Base-by-base conservation (phyloP, 2,329 filamentous ascomycete genomes). In the Myriosclerotinia duriaeana region DNA sequence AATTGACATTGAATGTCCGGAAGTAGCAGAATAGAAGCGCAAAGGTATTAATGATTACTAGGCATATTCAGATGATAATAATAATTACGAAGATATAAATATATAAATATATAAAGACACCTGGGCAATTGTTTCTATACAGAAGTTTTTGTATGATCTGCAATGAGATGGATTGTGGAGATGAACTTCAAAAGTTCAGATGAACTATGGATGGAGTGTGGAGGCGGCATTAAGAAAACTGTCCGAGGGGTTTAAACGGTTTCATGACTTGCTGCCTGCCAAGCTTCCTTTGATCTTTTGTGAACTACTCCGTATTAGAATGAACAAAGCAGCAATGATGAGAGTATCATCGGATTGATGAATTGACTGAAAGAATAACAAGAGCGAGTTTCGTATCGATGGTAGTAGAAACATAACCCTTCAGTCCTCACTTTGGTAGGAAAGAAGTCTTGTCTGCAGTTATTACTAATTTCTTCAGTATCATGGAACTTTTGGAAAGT, bases 241-340 rank as follows among this genome's bases (percentile, higher is more conserved):
- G 44, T 48, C 56, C 44, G 44, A 38, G 44, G 44, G 12, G 38
- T 50, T 22, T 22, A 2, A n/a, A 38, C 44, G 44, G 12, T 15
- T 50, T 60, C 30, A 38, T 38, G 30, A 17, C 20, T 60, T 5
- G 22, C 6, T n/a, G 34, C 15, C 5, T 60, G 30, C 44, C 58
- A 22, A 50, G 58, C 30, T 50, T 50, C 42, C 20, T 60, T 60
- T 38, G 20, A 48, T 48, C 30, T n/a, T 11, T 50, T 48, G 30
- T 6, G n/a, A 22, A 46, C 17, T 46, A 26, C 26, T 26, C 26
- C 26, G 26, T 26, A 17, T 40, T 12, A 26, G 36, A 26, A 55
- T 5, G 14, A 17, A 58, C 40, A 44, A 58, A 44, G 38, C 38
- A 44, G 12, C 34, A 38, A 34, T 34, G 14, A 44, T 20, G 17